Evolutionary conservation across 139 green algal species (phyloP).

Genomic region (Volvox reticuliferus): DNA sequence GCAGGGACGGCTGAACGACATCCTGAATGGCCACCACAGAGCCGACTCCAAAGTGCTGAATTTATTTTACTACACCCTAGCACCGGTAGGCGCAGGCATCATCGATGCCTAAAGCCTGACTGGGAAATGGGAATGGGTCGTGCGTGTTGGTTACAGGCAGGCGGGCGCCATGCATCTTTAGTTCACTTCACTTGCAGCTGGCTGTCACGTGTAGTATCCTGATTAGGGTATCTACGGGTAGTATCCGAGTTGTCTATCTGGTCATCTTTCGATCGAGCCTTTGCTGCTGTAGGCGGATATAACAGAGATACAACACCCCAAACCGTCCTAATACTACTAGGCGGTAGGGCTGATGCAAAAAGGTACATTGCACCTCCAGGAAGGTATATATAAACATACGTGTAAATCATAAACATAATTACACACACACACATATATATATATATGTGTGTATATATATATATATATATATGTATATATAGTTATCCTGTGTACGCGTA

Average conservation of each 20-base stretch:
- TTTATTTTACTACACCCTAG: neutral
- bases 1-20: neutral
- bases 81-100: neutral
- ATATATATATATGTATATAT: too few species aligned
- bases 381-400: too few species aligned
- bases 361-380: too few species aligned
- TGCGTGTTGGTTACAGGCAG: neutral
- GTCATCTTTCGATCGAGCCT: too few species aligned
- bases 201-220: neutral
- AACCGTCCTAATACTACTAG: too few species aligned
- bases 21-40: neutral
- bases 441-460: too few species aligned
- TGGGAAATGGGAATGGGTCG: neutral
- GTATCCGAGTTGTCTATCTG: neutral
- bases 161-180: neutral
- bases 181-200: neutral
- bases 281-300: too few species aligned
- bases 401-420: too few species aligned
- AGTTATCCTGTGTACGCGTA: too few species aligned
- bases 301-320: too few species aligned
- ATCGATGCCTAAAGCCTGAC: neutral
- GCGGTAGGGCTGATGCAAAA: too few species aligned
- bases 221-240: neutral
- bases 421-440: too few species aligned
- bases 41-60: neutral